These are phyloP conservation scores for Penicillium steckii DNA, from an alignment of 495 filamentous ascomycete species.

Conservation along the genomic window DNA sequence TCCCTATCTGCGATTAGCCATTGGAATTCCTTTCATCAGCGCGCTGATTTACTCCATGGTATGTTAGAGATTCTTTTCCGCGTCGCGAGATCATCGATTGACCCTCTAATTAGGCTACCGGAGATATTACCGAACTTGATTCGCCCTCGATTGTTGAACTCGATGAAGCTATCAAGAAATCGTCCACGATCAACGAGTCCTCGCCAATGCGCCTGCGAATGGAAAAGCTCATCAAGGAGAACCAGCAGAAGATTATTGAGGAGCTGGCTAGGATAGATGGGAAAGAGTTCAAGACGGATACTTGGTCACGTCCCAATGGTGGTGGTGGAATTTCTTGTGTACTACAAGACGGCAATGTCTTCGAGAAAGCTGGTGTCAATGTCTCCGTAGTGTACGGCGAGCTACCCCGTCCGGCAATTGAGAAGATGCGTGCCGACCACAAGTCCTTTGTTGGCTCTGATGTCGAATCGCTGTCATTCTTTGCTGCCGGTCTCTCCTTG, in stretches of 20 bases:
- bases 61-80: slow-evolving; percentile 10
- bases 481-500: slow-evolving; percentile 88
- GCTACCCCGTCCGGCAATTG: slow-evolving; percentile 81
- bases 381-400: slow-evolving; percentile 93
- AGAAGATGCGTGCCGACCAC: slow-evolving; percentile 93
- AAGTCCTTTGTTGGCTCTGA: slow-evolving; percentile 77
- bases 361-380: slow-evolving; percentile 97
- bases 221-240: slow-evolving; percentile 90
- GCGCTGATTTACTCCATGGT: slow-evolving; percentile 70
- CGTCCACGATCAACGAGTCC: slow-evolving; percentile 46
- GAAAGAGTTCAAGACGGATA: slow-evolving; percentile 74
- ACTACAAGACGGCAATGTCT: slow-evolving; percentile 91
- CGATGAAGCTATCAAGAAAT: slow-evolving; percentile 44
- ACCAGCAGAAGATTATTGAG: slow-evolving; percentile 82
- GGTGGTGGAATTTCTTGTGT: slow-evolving; percentile 89
- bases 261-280: slow-evolving; percentile 82
- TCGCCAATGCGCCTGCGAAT: slow-evolving; percentile 97
- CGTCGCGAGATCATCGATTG: slow-evolving; percentile 6
- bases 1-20: slow-evolving; percentile 54
- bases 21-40: slow-evolving; percentile 62
- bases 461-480: slow-evolving; percentile 83
- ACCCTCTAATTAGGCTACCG: slow-evolving; percentile 36
- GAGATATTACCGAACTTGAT: slow-evolving; percentile 53
- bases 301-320: slow-evolving; percentile 83
- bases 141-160: slow-evolving; percentile 56